A percentile compares a stretch with the other conserved stretches of the same genome.
phyloP scores from a whole-genome alignment of 345 rosid species.

The Eucalyptus virginea region DNA sequence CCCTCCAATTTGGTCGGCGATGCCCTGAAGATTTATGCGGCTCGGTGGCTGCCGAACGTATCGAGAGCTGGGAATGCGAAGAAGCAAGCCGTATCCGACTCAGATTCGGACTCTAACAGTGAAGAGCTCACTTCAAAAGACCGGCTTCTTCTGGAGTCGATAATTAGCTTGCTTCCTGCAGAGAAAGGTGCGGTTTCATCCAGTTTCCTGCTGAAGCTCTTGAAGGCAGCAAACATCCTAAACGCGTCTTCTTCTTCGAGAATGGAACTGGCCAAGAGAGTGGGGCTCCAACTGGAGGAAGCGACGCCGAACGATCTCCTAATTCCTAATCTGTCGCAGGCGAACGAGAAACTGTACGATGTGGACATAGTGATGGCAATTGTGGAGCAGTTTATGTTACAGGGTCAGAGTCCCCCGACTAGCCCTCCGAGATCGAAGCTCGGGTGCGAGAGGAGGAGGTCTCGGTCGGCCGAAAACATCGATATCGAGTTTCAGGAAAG shows the following conservation, averaged over 20 bases:
- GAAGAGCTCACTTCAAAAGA: conserved; percentile 44
- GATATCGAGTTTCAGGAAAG: conserved; percentile 78
- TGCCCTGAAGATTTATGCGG: conserved; percentile 73
- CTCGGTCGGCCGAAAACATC: conserved; percentile 87
- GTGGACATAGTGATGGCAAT: conserved; percentile 65
- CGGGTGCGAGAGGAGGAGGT: conserved; percentile 72
- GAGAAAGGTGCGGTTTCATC: conserved; percentile 79
- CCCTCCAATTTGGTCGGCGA: conserved; percentile 63
- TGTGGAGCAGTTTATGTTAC: conserved; percentile 81
- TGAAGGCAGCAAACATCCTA: conserved; percentile 77
- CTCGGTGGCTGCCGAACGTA: conserved; percentile 73
- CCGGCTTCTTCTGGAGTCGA: conserved; percentile 72
- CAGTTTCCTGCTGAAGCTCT: conserved; percentile 73
- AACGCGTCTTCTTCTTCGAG: conserved; percentile 59
- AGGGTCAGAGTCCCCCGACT: conserved; percentile 92
- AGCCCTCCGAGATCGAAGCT: conserved; percentile 72
- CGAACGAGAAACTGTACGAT: conserved; percentile 44
- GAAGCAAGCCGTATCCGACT: conserved; percentile 5
- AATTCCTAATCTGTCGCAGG: conserved; percentile 47
- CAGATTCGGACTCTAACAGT: conserved; percentile 61
- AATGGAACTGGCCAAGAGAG: conserved; percentile 72
- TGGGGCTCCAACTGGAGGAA: conserved; percentile 82
- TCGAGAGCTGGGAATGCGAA: conserved; percentile 26
- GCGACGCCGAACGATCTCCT: conserved; percentile 71
- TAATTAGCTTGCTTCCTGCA: conserved; percentile 74